These are phyloP conservation scores for Mortierella alpina DNA, from an alignment of 192 early-diverging fungal genomes.

Conservation along the genomic window DNA sequence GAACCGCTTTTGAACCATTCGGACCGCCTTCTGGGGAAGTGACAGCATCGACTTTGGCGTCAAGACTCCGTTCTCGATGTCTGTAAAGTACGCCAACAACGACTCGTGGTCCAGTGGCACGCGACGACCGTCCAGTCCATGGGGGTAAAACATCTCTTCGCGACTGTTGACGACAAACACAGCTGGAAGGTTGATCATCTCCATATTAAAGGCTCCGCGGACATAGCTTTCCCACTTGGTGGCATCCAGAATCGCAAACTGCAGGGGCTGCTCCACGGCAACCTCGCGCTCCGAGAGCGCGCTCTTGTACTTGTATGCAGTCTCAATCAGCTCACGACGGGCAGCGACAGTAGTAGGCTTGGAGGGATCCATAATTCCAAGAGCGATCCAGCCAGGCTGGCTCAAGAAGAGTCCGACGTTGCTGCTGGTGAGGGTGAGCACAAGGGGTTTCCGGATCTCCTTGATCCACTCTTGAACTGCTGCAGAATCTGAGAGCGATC, in stretches of 20 bases:
- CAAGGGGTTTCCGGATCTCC: slow-evolving; percentile 71
- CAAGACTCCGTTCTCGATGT: slow-evolving; percentile 27
- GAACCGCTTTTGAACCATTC: slow-evolving; percentile 4
- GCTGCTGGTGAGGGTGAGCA: slow-evolving; percentile 66
- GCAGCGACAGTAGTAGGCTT: slow-evolving; percentile 12
- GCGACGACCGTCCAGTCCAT: slow-evolving; percentile 35
- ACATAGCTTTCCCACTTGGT: slow-evolving; percentile 72
- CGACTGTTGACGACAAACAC: slow-evolving; percentile 47
- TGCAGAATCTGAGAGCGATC: slow-evolving; percentile 49
- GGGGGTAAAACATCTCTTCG: slow-evolving; percentile 31
- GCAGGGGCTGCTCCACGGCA: slow-evolving; percentile 2
- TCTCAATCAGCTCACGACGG: slow-evolving; percentile 36
- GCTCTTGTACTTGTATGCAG: slow-evolving; percentile 41
- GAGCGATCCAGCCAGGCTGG: slow-evolving; percentile 68
- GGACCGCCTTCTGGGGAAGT: slow-evolving; percentile 24
- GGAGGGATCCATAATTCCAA: slow-evolving; percentile 70
- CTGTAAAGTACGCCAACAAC: slow-evolving; percentile 27
- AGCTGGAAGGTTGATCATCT: slow-evolving; percentile 22
- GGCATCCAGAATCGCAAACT: slow-evolving; percentile 73
- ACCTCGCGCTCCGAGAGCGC: slow-evolving; percentile 8
- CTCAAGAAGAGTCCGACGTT: slow-evolving; percentile 80
- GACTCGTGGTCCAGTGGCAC: slow-evolving; percentile 19
- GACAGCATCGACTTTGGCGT: slow-evolving; percentile 31
- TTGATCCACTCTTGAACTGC: slow-evolving; percentile 70
- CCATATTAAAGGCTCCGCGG: slow-evolving; percentile 63